These are phyloP conservation scores for Quillaja saponaria DNA, from an alignment of 306 rosid species.

Conservation along the genomic window DNA sequence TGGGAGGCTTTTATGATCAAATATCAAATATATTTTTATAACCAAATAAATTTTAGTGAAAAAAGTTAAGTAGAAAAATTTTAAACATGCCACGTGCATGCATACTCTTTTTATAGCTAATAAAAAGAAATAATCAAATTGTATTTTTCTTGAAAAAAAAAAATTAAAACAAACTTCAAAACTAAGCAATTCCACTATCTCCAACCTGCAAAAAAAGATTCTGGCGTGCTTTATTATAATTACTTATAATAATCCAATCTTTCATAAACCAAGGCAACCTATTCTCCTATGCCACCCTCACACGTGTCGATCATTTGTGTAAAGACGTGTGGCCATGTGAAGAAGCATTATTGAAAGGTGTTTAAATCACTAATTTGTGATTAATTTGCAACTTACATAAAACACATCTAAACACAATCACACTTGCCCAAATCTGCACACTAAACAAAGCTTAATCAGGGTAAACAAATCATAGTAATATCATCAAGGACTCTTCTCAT, in stretches of 20 bases:
- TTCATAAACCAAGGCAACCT: conserved; percentile 47
- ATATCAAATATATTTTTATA: too few species aligned
- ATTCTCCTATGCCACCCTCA: conserved; percentile 19
- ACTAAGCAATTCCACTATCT: conserved; percentile 56
- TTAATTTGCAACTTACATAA: conserved; percentile 24
- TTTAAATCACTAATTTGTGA: conserved; percentile 21
- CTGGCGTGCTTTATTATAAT: conserved; percentile 66
- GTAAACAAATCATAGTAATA: neutral
- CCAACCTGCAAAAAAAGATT: conserved; percentile 32
- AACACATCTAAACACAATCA: conserved; percentile 4
- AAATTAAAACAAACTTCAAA: conserved; percentile 56
- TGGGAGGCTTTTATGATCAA: conserved; percentile 16
- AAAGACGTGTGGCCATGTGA: conserved; percentile 70
- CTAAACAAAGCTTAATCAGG: conserved; percentile 4
- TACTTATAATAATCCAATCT: conserved; percentile 28
- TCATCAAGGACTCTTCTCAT: neutral
- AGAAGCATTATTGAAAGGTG: conserved; percentile 63
- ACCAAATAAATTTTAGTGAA: too few species aligned
- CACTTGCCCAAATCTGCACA: conserved; percentile 10
- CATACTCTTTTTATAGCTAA: conserved; percentile 27
- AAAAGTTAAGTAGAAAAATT: neutral
- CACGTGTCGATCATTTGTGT: conserved; percentile 54
- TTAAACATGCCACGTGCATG: conserved; percentile 50
- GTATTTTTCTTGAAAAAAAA: neutral
- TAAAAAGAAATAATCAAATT: too few species aligned